Conservation (phyloP, 2,329 filamentous ascomycete species). For the Stromatinia cepivora region DNA sequence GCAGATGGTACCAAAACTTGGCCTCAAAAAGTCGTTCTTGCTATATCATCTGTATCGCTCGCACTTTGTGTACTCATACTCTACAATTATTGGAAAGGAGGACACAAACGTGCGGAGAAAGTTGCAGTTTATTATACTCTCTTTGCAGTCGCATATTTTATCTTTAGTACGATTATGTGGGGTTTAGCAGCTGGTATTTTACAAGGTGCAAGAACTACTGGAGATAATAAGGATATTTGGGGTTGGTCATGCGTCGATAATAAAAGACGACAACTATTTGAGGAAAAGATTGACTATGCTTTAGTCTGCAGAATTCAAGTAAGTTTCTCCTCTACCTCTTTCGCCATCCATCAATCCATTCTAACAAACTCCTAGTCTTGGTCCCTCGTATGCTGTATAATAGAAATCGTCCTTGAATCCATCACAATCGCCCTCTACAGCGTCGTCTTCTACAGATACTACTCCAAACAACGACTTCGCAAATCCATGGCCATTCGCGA, state of each 20-base stretch:
- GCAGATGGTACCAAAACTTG: conserved; percentile 75
- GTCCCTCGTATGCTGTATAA: conserved; percentile 93
- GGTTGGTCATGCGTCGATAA: conserved; percentile 97
- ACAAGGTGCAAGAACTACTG: conserved; percentile 73
- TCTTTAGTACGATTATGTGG: conserved; percentile 92
- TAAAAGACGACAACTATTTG: conserved; percentile 72
- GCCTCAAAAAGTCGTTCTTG: conserved; percentile 84
- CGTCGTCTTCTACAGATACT: conserved; percentile 95
- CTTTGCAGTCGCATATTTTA: conserved; percentile 91
- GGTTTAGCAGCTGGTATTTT: conserved; percentile 79
- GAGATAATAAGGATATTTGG: conserved; percentile 87
- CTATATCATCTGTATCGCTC: conserved; percentile 78
- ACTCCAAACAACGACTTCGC: conserved; percentile 89
- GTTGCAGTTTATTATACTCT: conserved; percentile 93
- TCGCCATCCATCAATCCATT: neutral
- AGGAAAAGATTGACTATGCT: conserved; percentile 79
- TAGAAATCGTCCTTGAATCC: conserved; percentile 90
- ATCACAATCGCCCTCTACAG: conserved; percentile 92
- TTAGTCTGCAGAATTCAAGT: conserved; percentile 88
- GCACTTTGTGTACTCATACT: conserved; percentile 78
- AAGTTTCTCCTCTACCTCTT: conserved; percentile 40
- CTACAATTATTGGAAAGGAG: conserved; percentile 81
- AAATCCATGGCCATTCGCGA: conserved; percentile 98
- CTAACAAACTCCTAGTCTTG: conserved; percentile 65
- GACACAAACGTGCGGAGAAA: conserved; percentile 87